phyloP scores from a whole-genome alignment of 257 asterid species.

The Solanum piurae region DNA sequence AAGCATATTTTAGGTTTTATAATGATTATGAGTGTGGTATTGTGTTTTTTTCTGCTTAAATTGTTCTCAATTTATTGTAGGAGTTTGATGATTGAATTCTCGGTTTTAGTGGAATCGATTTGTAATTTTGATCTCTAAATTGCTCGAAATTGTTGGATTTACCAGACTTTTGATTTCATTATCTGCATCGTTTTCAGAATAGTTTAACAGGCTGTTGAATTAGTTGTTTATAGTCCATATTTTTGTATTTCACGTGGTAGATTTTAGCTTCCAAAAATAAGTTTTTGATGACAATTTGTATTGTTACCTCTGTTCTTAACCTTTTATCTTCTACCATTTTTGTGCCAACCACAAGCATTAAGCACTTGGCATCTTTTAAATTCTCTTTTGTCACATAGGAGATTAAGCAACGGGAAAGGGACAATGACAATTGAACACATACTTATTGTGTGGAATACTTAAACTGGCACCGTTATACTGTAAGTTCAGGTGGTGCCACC shows the following conservation, averaged over 20 bases:
- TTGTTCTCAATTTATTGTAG: neutral
- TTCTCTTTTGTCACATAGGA: neutral
- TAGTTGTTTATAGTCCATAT: neutral
- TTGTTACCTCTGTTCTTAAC: neutral
- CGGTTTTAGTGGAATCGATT: neutral
- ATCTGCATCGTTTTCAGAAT: neutral
- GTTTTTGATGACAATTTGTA: neutral
- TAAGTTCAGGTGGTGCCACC: neutral
- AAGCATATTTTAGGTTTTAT: neutral
- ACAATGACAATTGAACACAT: neutral
- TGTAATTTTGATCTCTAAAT: neutral
- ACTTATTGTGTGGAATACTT: neutral
- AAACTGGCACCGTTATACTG: neutral
- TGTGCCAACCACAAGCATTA: neutral
- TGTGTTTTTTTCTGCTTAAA: neutral
- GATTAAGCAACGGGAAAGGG: neutral
- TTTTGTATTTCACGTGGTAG: neutral
- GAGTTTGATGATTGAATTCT: neutral
- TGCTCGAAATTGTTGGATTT: neutral
- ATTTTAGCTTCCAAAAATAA: neutral
- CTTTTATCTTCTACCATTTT: neutral
- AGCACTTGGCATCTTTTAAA: neutral
- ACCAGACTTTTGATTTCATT: neutral
- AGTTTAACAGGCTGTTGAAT: neutral
- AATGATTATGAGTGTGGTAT: neutral